These are phyloP conservation scores for Acacia confusa DNA, from an alignment of 306 rosid species.

Conservation along the genomic window DNA sequence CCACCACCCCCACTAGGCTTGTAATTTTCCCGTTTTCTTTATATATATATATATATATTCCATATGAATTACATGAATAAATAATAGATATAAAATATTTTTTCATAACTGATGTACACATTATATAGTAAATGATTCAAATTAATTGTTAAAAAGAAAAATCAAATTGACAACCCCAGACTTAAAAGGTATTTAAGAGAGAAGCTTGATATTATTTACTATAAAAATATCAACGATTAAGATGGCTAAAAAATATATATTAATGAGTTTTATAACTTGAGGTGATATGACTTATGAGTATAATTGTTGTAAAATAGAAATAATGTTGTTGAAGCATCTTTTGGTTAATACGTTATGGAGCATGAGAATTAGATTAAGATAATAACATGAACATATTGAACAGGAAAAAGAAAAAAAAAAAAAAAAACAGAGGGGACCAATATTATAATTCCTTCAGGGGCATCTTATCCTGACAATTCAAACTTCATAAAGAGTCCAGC, in stretches of 20 bases:
- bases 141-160: too few relatives aligned
- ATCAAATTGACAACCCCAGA: too few relatives aligned
- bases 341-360: not conserved
- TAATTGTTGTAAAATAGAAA: not conserved
- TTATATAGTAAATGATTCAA: too few relatives aligned
- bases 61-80: too few relatives aligned
- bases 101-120: not conserved
- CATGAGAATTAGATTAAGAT: not conserved
- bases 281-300: not conserved
- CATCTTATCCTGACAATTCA: not conserved
- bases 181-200: too few relatives aligned
- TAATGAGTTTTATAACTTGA: not conserved
- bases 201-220: too few relatives aligned
- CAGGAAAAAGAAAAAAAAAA: too few relatives aligned
- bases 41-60: too few relatives aligned
- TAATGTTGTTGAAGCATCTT: not conserved
- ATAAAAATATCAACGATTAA: not conserved
- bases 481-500: not conserved
- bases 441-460: not conserved
- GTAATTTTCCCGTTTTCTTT: too few relatives aligned
- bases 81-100: not conserved
- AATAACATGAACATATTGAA: not conserved
- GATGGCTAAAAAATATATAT: not conserved
- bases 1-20: not conserved
- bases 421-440: not conserved